Conservation (phyloP, 2,329 filamentous ascomycete genomes). For the Verticillium albo-atrum region DNA sequence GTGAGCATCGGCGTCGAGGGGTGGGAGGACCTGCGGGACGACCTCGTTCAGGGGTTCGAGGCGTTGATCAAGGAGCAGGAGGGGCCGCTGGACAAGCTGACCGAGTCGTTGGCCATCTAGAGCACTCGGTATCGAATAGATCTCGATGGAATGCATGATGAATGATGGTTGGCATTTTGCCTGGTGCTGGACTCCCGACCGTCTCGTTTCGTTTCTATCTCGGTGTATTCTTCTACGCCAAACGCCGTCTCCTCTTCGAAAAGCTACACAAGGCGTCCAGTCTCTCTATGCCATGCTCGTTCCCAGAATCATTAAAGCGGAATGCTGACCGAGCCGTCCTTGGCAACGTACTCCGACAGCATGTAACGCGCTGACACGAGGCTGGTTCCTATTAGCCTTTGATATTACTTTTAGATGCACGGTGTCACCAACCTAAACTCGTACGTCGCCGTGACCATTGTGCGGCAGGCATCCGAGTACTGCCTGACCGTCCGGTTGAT, state of each 20-base stretch:
- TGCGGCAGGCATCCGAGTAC: slow-evolving; percentile 24
- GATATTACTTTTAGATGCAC: too few relatives aligned
- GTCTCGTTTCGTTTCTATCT: too few relatives aligned
- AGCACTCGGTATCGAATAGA: not conserved
- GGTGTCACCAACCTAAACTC: slow-evolving; percentile 24
- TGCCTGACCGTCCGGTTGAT: slow-evolving; percentile 9
- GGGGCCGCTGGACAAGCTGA: not conserved
- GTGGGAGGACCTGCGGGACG: slow-evolving; percentile 76
- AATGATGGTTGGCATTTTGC: too few relatives aligned
- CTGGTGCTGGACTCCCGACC: too few relatives aligned
- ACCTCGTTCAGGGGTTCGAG: slow-evolving; percentile 65
- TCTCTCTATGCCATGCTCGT: not conserved
- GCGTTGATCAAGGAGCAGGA: slow-evolving; percentile 37
- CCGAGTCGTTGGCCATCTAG: not conserved
- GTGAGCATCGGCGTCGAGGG: slow-evolving; percentile 85
- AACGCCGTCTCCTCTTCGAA: not conserved
- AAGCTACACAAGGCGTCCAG: not conserved
- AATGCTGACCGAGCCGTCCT: slow-evolving; percentile 28
- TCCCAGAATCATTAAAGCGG: slow-evolving; percentile 13
- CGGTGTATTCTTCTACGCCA: not conserved
- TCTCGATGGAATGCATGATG: not conserved
- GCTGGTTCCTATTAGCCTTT: slow-evolving; percentile 16
- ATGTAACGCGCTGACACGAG: slow-evolving; percentile 27
- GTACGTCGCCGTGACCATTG: slow-evolving; percentile 24
- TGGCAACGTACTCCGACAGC: slow-evolving; percentile 19